phyloP scores from a whole-genome alignment of 2,329 filamentous ascomycete species.

The Hymenoscyphus linearis region DNA sequence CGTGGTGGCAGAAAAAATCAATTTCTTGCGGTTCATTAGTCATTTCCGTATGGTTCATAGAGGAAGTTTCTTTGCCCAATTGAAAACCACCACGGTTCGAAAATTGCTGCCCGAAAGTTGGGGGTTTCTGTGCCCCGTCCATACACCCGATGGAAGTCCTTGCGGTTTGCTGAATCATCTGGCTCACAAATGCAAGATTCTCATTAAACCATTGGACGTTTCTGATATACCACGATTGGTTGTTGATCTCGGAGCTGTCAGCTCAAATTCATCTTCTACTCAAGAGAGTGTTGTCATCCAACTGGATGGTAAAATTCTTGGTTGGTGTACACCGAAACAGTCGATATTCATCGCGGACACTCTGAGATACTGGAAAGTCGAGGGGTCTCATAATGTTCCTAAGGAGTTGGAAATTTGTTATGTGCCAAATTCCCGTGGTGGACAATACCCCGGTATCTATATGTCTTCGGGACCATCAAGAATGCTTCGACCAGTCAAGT shows the following conservation, averaged over 20 bases:
- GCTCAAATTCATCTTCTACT: slow-evolving; percentile 69
- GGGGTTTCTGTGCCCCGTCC: slow-evolving; percentile 96
- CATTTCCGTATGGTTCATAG: slow-evolving; percentile 99
- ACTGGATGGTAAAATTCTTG: slow-evolving; percentile 83
- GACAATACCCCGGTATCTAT: slow-evolving; percentile 95
- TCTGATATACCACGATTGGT: slow-evolving; percentile 70
- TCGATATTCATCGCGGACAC: slow-evolving; percentile 79
- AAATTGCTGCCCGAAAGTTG: slow-evolving; percentile 95
- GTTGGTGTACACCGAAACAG: slow-evolving; percentile 83
- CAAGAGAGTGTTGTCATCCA: slow-evolving; percentile 84
- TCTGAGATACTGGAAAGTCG: slow-evolving; percentile 91
- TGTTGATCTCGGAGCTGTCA: slow-evolving; percentile 72
- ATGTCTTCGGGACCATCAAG: slow-evolving; percentile 80
- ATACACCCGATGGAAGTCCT: slow-evolving; percentile 92
- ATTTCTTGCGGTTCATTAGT: slow-evolving; percentile 96
- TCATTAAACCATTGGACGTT: slow-evolving; percentile 69
- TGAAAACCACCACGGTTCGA: slow-evolving; percentile 95
- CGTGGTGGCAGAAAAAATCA: slow-evolving; percentile 97
- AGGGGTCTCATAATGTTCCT: slow-evolving; percentile 75
- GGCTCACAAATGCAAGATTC: slow-evolving; percentile 88
- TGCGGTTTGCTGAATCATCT: slow-evolving; percentile 94
- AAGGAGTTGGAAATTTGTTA: slow-evolving; percentile 85
- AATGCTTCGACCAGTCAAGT: slow-evolving; percentile 90
- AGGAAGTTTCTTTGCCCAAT: slow-evolving; percentile 96
- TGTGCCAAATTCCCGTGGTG: slow-evolving; percentile 78